Conservation (phyloP, 2,329 filamentous ascomycete genomes). For the Claviceps lovelessii region DNA sequence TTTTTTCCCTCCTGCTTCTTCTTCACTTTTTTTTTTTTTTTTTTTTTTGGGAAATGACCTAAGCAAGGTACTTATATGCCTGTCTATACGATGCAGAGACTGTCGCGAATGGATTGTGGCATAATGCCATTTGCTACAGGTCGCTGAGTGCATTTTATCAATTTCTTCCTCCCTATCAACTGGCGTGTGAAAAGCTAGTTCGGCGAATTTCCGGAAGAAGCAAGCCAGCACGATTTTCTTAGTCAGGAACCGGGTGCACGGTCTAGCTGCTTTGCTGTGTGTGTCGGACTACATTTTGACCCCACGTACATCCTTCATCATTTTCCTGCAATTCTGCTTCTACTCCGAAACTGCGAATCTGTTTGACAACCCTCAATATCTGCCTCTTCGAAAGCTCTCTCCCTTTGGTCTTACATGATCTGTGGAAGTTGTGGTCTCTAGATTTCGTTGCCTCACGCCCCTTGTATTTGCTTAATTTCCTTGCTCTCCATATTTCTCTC, state of each 20-base stretch:
- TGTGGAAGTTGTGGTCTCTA: background rate
- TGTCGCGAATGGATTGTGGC: background rate
- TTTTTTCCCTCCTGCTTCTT: no score
- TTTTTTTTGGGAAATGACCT: background rate
- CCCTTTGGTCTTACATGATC: background rate
- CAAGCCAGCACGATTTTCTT: background rate
- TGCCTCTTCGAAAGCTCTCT: background rate
- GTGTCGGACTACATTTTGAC: no score
- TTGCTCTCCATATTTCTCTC: conserved; percentile 6
- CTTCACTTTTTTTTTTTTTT: background rate
- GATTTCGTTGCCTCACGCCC: background rate
- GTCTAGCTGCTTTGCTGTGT: background rate
- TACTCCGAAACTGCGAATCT: background rate
- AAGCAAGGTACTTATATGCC: background rate
- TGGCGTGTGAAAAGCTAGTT: background rate
- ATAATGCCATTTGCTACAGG: background rate
- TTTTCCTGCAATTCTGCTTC: background rate
- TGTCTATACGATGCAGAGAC: background rate
- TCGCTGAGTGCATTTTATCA: background rate
- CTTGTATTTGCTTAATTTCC: conserved; percentile 7
- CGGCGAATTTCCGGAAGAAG: background rate
- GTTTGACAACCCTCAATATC: background rate
- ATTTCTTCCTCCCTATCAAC: background rate
- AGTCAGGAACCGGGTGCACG: background rate
- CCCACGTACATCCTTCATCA: no score